Evolutionary conservation across 2,329 filamentous ascomycete species (phyloP).

Genomic region (Pseudocercospora ulei): DNA sequence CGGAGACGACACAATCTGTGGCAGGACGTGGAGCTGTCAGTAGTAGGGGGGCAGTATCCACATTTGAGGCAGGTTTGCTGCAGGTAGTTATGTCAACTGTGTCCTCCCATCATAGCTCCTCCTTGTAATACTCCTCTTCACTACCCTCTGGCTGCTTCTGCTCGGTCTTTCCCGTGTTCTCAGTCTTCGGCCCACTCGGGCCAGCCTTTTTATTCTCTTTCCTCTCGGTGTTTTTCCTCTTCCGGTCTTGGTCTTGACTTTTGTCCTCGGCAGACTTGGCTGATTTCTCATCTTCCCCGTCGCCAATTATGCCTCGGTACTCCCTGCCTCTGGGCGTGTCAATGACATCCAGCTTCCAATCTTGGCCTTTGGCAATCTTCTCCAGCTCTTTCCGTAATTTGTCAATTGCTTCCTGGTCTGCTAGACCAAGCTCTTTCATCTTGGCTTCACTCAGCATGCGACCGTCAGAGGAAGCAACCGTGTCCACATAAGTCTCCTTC

Average conservation of each 20-base stretch:
- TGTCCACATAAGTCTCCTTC: conserved; percentile 47
- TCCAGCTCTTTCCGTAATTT: conserved; percentile 59
- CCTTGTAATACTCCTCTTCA: conserved; percentile 27
- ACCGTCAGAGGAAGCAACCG: conserved; percentile 51
- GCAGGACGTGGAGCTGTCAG: too few species aligned
- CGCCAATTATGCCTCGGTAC: conserved; percentile 60
- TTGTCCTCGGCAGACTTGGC: conserved; percentile 12
- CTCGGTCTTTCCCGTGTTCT: conserved; percentile 9
- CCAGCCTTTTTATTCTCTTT: conserved; percentile 20
- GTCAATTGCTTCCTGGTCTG: conserved; percentile 62
- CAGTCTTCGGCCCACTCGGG: conserved; percentile 16
- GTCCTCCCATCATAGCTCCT: conserved; percentile 17
- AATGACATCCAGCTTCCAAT: conserved; percentile 73
- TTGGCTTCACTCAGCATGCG: conserved; percentile 33
- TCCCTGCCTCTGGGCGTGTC: conserved; percentile 57
- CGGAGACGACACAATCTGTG: too few species aligned
- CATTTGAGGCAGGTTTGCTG: too few species aligned
- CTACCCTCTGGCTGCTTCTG: conserved; percentile 19
- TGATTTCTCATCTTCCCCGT: conserved; percentile 40
- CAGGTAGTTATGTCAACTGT: neutral
- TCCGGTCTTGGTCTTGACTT: conserved; percentile 14
- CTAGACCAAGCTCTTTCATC: conserved; percentile 51
- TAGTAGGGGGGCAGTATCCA: too few species aligned
- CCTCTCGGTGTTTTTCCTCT: conserved; percentile 15
- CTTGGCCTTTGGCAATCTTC: conserved; percentile 57